These are phyloP conservation scores for Wickerhamiella qilinensis DNA, from an alignment of 805 yeast species.

Conservation along the genomic window DNA sequence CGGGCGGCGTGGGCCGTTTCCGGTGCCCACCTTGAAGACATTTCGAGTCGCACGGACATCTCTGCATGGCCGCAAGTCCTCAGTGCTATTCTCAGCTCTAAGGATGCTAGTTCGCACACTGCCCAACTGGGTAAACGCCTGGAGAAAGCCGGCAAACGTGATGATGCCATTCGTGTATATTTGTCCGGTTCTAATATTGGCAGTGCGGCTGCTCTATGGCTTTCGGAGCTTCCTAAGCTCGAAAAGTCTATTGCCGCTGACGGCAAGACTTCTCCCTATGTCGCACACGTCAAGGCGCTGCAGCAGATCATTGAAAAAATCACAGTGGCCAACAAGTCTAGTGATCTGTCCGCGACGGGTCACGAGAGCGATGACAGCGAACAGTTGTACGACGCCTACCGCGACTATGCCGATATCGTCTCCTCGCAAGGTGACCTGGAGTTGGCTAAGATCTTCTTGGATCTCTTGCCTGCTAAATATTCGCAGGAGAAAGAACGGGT, in stretches of 20 bases:
- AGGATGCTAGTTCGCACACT: conserved; percentile 2
- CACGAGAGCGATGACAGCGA: conserved; percentile 18
- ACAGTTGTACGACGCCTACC: conserved; percentile 41
- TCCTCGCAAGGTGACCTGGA: conserved; percentile 75
- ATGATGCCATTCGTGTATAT: conserved; percentile 61
- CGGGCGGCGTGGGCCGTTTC: conserved; percentile 56
- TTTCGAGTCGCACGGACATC: conserved; percentile 64
- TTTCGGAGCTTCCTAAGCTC: conserved; percentile 43
- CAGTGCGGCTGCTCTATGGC: conserved; percentile 70
- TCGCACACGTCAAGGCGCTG: conserved; percentile 70
- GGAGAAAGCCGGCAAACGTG: conserved; percentile 35
- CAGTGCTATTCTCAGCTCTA: conserved; percentile 27
- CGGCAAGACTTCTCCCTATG: conserved; percentile 42
- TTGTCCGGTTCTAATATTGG: conserved; percentile 70
- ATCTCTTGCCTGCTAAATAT: conserved; percentile 54
- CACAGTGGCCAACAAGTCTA: conserved; percentile 37
- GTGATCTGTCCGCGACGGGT: conserved; percentile 9
- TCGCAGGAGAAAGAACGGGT: conserved; percentile 64
- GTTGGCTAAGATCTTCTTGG: conserved; percentile 55
- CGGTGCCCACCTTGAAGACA: conserved; percentile 35
- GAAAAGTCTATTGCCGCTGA: conserved; percentile 27
- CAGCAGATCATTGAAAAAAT: conserved; percentile 73
- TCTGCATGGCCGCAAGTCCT: conserved; percentile 72
- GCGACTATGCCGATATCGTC: conserved; percentile 69
- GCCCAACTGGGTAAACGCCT: conserved; percentile 63